Evolutionary conservation across 768 basidiomycete genomes (phyloP), one percentile per base, ranked within the genome.

Genomic region (Boletus vinaceobasis): DNA sequence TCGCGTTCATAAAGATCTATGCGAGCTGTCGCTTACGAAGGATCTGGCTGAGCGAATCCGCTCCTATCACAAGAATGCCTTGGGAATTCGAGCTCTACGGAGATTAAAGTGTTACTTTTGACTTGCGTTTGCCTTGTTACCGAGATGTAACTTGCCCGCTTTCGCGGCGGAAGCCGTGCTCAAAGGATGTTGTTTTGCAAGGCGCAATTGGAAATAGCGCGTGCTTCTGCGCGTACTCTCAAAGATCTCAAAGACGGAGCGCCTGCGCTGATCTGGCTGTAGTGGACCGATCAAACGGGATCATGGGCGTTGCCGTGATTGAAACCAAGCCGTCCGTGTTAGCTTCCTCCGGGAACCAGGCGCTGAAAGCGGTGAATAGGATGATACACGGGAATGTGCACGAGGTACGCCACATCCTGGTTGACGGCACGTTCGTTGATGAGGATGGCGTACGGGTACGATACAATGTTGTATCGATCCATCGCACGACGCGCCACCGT

Each of bases 1-100:
- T 86, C 43, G 78, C 82, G n/a, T 87, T 83, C 62, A 74, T 91
- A 60, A 87, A 85, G 66, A 79, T 92, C 43, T 86, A 90, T 65
- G 88, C 88, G 21, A 88, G 80, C 36, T 92, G 90, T 71, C 80
- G 89, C 36, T 70, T 92, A 60, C 75, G 86, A 57, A 76, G 90
- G 64, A 81, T 92, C 29, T 92, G 90, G 89, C 81, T 90, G 68
- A 81, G 79, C 59, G 80, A 87, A 58, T 71, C 68, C 43, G 78
- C 78, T 9, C 77, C 79, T 52, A 67, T 71, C 50, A 79, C 83
- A 55, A 77, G 74, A 56, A 67, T 77, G 8, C 87, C 88, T 32
- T 89, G 86, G 87, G 89, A 91, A 71, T 89, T 90, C 65, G 79
- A 85, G 64, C 73, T 90, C 43, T 90, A 87, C 65, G 70, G 71